Evolutionary conservation across 306 rosid species (phyloP).

Genomic region (Castanea sativa): DNA sequence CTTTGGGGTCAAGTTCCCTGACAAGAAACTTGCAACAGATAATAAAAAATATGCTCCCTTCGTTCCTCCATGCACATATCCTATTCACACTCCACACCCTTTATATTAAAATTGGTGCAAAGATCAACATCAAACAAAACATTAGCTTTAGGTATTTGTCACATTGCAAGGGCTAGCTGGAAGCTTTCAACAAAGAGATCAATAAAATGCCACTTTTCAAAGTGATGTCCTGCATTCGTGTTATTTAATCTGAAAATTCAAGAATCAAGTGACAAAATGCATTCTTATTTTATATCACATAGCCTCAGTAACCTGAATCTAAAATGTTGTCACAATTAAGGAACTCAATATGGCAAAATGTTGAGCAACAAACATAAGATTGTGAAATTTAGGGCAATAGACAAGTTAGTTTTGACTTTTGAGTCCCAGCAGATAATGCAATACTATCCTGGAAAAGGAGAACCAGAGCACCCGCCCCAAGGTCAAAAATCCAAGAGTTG

Average conservation of each 20-base stretch:
- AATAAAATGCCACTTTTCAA: neutral
- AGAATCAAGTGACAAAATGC: neutral
- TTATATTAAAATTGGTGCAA: no score
- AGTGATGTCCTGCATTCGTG: neutral
- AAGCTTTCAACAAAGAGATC: neutral
- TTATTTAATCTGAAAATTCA: slow-evolving; percentile 17
- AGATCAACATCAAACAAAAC: no score
- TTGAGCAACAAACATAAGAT: slow-evolving; percentile 6
- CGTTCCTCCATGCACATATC: no score
- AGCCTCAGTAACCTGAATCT: slow-evolving; percentile 9
- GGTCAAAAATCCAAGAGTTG: slow-evolving; percentile 19
- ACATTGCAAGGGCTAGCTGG: neutral
- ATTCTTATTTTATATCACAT: slow-evolving; percentile 8
- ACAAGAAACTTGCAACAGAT: no score
- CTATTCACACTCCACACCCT: no score
- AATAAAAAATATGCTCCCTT: no score
- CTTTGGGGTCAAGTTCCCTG: no score
- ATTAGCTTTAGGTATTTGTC: neutral
- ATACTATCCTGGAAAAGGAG: neutral
- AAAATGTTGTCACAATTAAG: slow-evolving; percentile 1
- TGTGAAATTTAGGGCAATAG: slow-evolving; percentile 10
- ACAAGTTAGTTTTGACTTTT: slow-evolving; percentile 13
- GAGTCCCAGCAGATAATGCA: slow-evolving; percentile 4
- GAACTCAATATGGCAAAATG: neutral
- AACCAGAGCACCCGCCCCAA: slow-evolving; percentile 5